Evolutionary conservation across 108 stramenopile genomes (phyloP), one percentile per base, ranked within the genome.

Genomic region (Nitzschia sp.): DNA sequence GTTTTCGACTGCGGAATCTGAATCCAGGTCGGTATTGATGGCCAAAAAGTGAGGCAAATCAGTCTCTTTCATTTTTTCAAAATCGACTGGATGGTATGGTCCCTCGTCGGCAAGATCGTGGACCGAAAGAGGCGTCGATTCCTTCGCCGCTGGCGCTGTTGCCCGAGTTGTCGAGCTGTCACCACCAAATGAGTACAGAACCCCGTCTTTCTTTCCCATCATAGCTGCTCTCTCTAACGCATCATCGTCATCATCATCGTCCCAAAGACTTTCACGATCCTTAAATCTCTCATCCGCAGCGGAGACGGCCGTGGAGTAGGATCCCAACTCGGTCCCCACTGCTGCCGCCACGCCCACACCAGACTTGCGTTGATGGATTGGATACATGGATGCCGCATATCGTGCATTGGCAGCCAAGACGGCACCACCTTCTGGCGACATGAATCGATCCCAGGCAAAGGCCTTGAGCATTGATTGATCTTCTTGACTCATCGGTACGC

Each of bases 381-480:
- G 92, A 72, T 90, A 86, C 66, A 93, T 79, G 23, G 87, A 76
- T 17, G 92, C 87, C 8, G 89, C 89, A 63, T 87, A 89, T 45
- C 92, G 66, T 11, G 88, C 83, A 75, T 89, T 86, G 41, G 85
- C 87, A 0, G 87, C 88, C 63, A 93, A 33, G 9, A 53, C 59
- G 47, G 47, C 69, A 2, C 89, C 87, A 1, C 86, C 84, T 45
- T 78, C 88, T 25, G 71, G 60, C 26, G 58, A 63, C 1, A 84
- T 90, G 59, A 93, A 93, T n/a, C 92, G 72, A 48, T 90, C 92
- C 92, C 89, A 90, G 2, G 75, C 54, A 86, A 93, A 93, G 2
- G 88, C 89, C 9, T 77, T 58, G 30, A 93, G 65, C 55, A 87
- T 63, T 11, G 44, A 63, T 33, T 77, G 53, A 63, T 90, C 88